Conservation (phyloP, 176 grass and related monocot species). For the Aegilops sharonensis region DNA sequence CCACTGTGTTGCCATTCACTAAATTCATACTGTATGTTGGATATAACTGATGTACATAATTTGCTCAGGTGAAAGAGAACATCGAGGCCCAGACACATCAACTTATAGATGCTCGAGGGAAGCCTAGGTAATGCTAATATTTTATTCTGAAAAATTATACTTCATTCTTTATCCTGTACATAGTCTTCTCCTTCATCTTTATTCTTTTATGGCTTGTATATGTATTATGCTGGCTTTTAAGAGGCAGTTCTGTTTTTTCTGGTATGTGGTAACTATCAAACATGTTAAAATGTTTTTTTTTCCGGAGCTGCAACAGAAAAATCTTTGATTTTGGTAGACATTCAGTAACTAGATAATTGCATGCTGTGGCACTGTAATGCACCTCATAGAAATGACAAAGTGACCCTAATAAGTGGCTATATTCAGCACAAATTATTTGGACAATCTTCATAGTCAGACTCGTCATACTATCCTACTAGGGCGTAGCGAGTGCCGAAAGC, state of each 20-base stretch:
- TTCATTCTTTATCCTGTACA: not conserved
- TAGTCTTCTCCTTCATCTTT: not conserved
- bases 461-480: not conserved
- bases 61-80: constrained; percentile 80
- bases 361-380: not conserved
- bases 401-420: not conserved
- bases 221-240: not conserved
- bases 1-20: not conserved
- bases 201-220: not conserved
- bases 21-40: constrained; percentile 8
- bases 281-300: not conserved
- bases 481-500: too few species aligned
- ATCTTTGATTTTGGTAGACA: not conserved
- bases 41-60: constrained; percentile 17
- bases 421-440: constrained; percentile 3
- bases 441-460: not conserved
- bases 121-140: constrained; percentile 68
- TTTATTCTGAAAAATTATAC: not conserved
- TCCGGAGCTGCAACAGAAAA: not conserved
- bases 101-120: constrained; percentile 80
- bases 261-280: not conserved
- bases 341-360: constrained; percentile 4
- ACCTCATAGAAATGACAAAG: not conserved
- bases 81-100: constrained; percentile 73
- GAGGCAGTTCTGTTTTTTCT: not conserved